These are phyloP conservation scores for Pezicula radicicola DNA, from an alignment of 2,329 filamentous ascomycete genomes.

Conservation along the genomic window DNA sequence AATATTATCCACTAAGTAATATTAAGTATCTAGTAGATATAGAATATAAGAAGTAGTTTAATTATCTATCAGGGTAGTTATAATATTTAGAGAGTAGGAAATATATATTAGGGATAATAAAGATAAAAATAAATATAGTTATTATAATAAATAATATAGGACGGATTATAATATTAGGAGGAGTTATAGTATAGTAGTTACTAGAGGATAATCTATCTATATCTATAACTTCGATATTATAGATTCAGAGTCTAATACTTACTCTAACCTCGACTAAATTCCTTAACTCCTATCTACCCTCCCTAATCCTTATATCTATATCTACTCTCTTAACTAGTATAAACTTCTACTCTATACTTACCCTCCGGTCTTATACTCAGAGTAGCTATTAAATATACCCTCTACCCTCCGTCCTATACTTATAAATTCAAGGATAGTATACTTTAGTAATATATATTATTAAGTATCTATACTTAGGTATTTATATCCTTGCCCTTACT, in stretches of 20 bases:
- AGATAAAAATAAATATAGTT: conserved; percentile 6
- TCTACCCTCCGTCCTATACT: conserved; percentile 6
- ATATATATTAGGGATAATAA: conserved; percentile 9
- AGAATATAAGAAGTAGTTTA: conserved; percentile 10
- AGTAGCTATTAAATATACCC: conserved; percentile 6
- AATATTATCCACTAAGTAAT: conserved; percentile 3
- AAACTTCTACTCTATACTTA: conserved; percentile 5
- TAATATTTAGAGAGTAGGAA: conserved; percentile 8
- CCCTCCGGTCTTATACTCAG: neutral
- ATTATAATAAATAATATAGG: conserved; percentile 6
- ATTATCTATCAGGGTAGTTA: conserved; percentile 7
- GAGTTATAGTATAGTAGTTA: conserved; percentile 3
- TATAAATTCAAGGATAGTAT: conserved; percentile 3
- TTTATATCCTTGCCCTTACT: conserved; percentile 3
- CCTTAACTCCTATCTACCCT: conserved; percentile 10
- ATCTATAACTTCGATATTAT: conserved; percentile 9
- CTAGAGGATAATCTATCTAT: conserved; percentile 4
- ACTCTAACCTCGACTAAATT: conserved; percentile 10
- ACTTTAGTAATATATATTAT: conserved; percentile 9
- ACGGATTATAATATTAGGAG: conserved; percentile 4
- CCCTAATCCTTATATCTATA: conserved; percentile 5
- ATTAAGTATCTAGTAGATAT: conserved; percentile 2
- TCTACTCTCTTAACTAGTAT: conserved; percentile 7
- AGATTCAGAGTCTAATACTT: conserved; percentile 10
- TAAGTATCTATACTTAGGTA: conserved; percentile 5